Base-by-base conservation (phyloP, 305 asterid genomes). In the Solanum hybrid region DNA sequence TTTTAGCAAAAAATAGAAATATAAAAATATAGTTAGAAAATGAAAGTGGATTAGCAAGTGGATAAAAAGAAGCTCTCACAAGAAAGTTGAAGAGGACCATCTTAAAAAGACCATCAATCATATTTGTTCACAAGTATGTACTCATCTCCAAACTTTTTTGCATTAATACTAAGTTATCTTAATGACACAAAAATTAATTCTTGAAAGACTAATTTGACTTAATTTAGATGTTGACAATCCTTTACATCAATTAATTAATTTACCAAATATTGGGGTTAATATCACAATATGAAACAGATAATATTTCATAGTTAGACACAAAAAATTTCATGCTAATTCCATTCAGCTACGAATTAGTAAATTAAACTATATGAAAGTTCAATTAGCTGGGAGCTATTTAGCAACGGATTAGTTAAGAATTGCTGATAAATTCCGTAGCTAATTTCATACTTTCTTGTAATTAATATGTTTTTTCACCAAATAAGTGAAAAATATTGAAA, bases 81-180 rank as follows among this genome's bases (percentile, higher is more conserved):
- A 87, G 89, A 89, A 88, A 92, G 88, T 79, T 91, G 91, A 70
- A 79, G 45, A 83, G 87, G 89, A 88, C 80, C 86, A 90, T 91
- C 90, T 36, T 27, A 41, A 13, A 76, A 26, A 81, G 90, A 75
- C 86, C 9, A 79, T 84, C 80, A 88, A 38, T 85, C 72, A 79
- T 88, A 77, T 84, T 84, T 51, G 68, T 91, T 88, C 89, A 57
- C 79, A 31, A 31, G 57, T 73, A 70, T 87, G 88, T 22, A 24
- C 85, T 65, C 72, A 11, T 76, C 92, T 87, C 92, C 92, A 89
- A 90, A 92, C 79, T 87, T 90, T 61, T 90, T 91, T 89, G 92
- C 90, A 91, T 24, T 86, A 15, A 76, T 38, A 51, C 22, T 39
- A 89, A 89, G 45, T 91, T 81, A 87, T 81, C 84, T 27, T 37